Percentiles rank a stretch among this genome's conserved stretches.
Conservation (phyloP, 2,329 filamentous ascomycete species). For the Fusarium hainanense region DNA sequence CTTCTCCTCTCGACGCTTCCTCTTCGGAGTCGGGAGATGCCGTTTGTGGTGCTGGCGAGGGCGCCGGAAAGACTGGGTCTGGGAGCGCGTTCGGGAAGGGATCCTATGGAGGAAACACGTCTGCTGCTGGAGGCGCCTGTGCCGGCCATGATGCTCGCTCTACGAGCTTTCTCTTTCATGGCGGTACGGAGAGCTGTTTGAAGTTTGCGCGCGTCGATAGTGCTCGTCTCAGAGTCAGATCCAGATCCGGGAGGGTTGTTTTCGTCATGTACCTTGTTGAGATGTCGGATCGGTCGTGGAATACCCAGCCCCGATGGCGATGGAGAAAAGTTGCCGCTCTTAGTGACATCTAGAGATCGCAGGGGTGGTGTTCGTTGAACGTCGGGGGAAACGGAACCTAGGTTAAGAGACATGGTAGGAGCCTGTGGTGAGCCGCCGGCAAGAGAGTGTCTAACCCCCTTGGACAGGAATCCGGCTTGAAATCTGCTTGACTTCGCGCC, state of each 20-base stretch:
- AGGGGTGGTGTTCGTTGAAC: conserved; percentile 55
- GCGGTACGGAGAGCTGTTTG: conserved; percentile 65
- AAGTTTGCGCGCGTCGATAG: conserved; percentile 65
- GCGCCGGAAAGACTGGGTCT: conserved; percentile 55
- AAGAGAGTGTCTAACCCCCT: conserved; percentile 55
- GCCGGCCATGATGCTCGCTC: conserved; percentile 53
- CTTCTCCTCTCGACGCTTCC: conserved; percentile 62
- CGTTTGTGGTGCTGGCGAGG: conserved; percentile 63
- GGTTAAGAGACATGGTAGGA: conserved; percentile 66
- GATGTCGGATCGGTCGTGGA: conserved; percentile 49
- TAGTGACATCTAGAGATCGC: conserved; percentile 62
- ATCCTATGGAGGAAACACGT: conserved; percentile 60
- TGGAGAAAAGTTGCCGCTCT: conserved; percentile 63
- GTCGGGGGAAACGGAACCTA: conserved; percentile 59
- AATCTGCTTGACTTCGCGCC: conserved; percentile 77
- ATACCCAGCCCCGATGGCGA: conserved; percentile 51
- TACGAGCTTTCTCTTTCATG: conserved; percentile 59
- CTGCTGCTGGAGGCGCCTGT: conserved; percentile 50
- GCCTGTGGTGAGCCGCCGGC: conserved; percentile 68
- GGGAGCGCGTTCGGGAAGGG: conserved; percentile 47
- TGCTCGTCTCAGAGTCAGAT: conserved; percentile 63
- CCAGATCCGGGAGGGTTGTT: conserved; percentile 62
- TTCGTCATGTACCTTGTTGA: conserved; percentile 59
- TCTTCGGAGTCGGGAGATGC: conserved; percentile 65
- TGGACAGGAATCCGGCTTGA: conserved; percentile 86